Evolutionary conservation across 768 basidiomycete species (phyloP).

Genomic region (Neoboletus magnificus): DNA sequence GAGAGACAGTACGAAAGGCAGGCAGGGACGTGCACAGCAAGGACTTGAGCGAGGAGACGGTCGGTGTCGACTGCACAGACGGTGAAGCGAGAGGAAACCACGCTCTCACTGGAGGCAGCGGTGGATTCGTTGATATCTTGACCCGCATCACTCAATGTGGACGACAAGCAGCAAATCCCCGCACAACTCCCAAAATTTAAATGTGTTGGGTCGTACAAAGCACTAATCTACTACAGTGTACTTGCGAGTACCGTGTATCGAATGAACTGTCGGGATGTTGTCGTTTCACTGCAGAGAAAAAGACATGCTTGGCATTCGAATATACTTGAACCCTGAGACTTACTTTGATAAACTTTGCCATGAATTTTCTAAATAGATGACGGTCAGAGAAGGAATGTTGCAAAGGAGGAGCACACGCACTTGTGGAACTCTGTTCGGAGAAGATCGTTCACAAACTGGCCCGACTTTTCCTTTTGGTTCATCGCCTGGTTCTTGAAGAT

Average conservation of each 20-base stretch:
- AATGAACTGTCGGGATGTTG: not conserved
- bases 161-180: not conserved
- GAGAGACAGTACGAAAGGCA: not conserved
- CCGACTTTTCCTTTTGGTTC: constrained; percentile 56
- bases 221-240: not conserved
- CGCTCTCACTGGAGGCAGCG: constrained; percentile 47
- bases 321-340: not conserved
- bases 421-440: constrained; percentile 92
- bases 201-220: not conserved
- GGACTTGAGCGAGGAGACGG: constrained; percentile 18
- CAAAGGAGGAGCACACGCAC: constrained; percentile 43
- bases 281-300: constrained; percentile 6
- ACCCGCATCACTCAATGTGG: constrained; percentile 40
- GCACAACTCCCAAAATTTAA: not conserved
- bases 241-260: not conserved
- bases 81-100: constrained; percentile 43
- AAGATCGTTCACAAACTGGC: constrained; percentile 93
- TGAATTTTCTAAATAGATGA: constrained; percentile 66
- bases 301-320: not conserved
- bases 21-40: constrained; percentile 17
- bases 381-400: constrained; percentile 10
- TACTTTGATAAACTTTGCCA: constrained; percentile 89
- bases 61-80: not conserved
- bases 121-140: constrained; percentile 44
- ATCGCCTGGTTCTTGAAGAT: constrained; percentile 99